phyloP scores from a whole-genome alignment of 768 basidiomycete species.

The Suillus clintonianus region DNA sequence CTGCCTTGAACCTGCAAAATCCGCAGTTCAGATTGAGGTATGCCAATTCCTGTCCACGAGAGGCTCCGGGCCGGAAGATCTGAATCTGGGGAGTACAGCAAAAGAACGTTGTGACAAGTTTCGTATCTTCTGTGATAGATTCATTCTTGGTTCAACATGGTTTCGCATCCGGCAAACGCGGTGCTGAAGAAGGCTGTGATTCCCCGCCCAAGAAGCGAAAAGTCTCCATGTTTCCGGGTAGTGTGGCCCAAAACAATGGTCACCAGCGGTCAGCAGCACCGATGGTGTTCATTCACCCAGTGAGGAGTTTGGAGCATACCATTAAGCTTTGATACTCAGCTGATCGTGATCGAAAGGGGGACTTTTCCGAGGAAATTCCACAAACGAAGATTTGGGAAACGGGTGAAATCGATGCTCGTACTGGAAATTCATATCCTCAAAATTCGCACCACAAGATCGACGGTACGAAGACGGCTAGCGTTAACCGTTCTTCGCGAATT shows the following conservation, averaged over 20 bases:
- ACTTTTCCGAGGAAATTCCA: conserved; percentile 32
- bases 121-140: conserved; percentile 61
- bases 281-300: conserved; percentile 16
- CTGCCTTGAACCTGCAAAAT: conserved; percentile 78
- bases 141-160: conserved; percentile 66
- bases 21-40: conserved; percentile 67
- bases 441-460: conserved; percentile 10
- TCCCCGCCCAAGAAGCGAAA: conserved; percentile 56
- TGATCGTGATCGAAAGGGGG: conserved; percentile 10
- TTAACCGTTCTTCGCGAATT: conserved; percentile 18
- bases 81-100: conserved; percentile 44
- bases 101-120: conserved; percentile 49
- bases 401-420: conserved; percentile 62
- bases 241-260: conserved; percentile 3
- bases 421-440: conserved; percentile 63
- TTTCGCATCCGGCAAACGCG: conserved; percentile 41
- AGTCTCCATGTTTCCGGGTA: conserved; percentile 17
- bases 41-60: conserved; percentile 17
- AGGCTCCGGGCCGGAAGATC: conserved; percentile 7
- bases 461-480: conserved; percentile 9
- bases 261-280: conserved; percentile 2
- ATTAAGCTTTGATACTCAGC: conserved; percentile 8
- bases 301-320: conserved; percentile 15
- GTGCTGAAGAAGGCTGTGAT: conserved; percentile 13
- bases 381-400: conserved; percentile 52